Evolutionary conservation across 345 rosid species (phyloP), one percentile per base, ranked within the genome.

Genomic region (Eucalyptus erythrocorys): DNA sequence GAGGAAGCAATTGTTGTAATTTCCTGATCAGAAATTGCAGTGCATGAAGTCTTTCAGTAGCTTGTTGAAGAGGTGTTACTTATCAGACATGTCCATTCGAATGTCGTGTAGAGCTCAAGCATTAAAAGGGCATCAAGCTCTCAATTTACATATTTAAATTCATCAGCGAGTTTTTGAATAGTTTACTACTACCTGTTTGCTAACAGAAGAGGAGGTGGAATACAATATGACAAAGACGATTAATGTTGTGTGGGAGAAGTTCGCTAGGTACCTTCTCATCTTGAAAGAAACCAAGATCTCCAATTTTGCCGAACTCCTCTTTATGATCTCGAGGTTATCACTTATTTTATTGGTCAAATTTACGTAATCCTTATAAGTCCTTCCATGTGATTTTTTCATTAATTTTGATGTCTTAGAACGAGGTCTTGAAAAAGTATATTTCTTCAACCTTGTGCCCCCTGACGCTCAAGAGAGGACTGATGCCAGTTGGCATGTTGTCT

Each of bases 141-240:
- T 55, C 0, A 0, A 55, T 55, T 55, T 55, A 24, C 0, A 55
- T 55, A 0, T 55, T 0, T 22, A 55, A 55, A 22, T 55, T 55
- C 61, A 55, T 55, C 61, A 0, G 5, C 3, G 12, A 55, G 61
- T 9, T 55, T 55, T 22, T 24, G 61, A 9, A 0, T 55, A 0
- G 61, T 55, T 55, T 9, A 55, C 61, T 9, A 24, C 61, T 22
- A 10, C 27, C 61, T 24, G 61, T 55, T 55, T 55, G 61, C 61
- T 24, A 22, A 55, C 27, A 55, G 1, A 53, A 53, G 30, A 55
- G 27, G 6, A 55, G 61, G 30, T 55, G 61, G 59, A 55, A 55
- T 9, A 55, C 59, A 55, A 55, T 55, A 22, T 21, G 59, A 55
- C 59, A 0, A 22, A 55, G 61, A 55, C 3, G 30, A 55, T 55